Base-by-base conservation (phyloP, 169 alveolate genomes). In the Condylostoma magnum region DNA sequence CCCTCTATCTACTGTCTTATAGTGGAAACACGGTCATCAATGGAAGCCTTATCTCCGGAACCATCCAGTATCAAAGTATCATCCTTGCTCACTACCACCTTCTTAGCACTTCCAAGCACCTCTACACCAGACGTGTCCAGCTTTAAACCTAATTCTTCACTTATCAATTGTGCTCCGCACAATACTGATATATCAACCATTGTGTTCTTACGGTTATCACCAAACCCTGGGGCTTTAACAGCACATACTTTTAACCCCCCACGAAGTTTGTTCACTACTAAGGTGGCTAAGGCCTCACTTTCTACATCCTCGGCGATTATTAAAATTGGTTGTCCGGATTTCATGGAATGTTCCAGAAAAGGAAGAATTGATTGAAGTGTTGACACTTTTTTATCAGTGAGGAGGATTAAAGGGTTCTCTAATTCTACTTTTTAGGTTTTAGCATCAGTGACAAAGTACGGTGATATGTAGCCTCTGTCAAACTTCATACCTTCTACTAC, bases 271-370 rank as follows among this genome's bases (percentile, higher is more conserved):
- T 98, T 98, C 60, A 98, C 97, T 27, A 98, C 97, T 76, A 98
- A 76, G 37, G 99, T 95, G 12, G 99, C 99, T 65, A 98, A 85
- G n/a, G 99, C 99, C 79, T 98, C 99, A 54, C 98, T 93, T 84
- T 98, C 99, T 51, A 97, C 98, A 84, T 98, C 99, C 82, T 98
- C 99, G 28, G 99, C 98, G 43, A 98, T 95, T 22, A 98, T 91
- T 55, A 98, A 87, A 25, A 98, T 84, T 1, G 99, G 96, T 47
- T 96, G 93, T 70, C 95, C 96, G 57, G 87, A 82, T 69, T 95
- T 97, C 71, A 96, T 84, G 38, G 96, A 97, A 86, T 91, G 96
- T 89, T 98, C 99, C 47, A 97, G 88, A 34, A 94, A 93, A 50
- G 97, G 99, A 56, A 98, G 90, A 65, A 98, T 92, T 38, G 94